Percentiles rank a stretch among this genome's conserved stretches.
These are phyloP conservation scores for Rhizopogon vesiculosus DNA, from an alignment of 768 basidiomycete genomes.

Conservation along the genomic window DNA sequence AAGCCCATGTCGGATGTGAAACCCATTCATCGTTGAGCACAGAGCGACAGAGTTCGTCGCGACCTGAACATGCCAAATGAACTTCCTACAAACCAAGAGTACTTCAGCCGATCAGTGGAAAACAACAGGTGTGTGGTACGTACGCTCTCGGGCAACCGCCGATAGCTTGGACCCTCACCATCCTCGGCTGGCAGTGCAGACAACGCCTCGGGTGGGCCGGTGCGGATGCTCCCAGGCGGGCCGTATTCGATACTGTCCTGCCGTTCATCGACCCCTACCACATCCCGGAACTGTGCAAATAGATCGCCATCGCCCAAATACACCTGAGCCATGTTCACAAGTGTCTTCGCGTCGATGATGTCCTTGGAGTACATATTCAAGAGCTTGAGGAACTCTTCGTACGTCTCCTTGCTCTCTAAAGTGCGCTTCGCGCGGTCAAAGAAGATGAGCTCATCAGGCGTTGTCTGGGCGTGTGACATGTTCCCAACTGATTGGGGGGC, in stretches of 20 bases:
- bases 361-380: constrained; percentile 88
- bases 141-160: constrained; percentile 83
- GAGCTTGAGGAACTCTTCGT: constrained; percentile 94
- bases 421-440: constrained; percentile 90
- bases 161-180: constrained; percentile 91
- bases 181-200: constrained; percentile 77
- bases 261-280: constrained; percentile 77
- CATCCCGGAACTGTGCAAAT: constrained; percentile 77
- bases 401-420: constrained; percentile 68
- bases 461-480: constrained; percentile 27
- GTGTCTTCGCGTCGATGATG: constrained; percentile 79
- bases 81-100: constrained; percentile 58
- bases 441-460: constrained; percentile 81
- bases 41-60: constrained; percentile 91
- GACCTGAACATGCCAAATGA: constrained; percentile 85
- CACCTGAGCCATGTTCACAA: constrained; percentile 74
- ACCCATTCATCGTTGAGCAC: constrained; percentile 98
- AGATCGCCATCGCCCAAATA: constrained; percentile 84
- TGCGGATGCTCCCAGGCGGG: constrained; percentile 75
- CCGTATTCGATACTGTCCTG: constrained; percentile 58
- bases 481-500: constrained; percentile 10
- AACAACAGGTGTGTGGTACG: constrained; percentile 29
- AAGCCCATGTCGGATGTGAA: constrained; percentile 97
- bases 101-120: background rate
- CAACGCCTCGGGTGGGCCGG: constrained; percentile 69